Evolutionary conservation across 495 filamentous ascomycete genomes (phyloP).

Genomic region (Penicillium egyptiacum): DNA sequence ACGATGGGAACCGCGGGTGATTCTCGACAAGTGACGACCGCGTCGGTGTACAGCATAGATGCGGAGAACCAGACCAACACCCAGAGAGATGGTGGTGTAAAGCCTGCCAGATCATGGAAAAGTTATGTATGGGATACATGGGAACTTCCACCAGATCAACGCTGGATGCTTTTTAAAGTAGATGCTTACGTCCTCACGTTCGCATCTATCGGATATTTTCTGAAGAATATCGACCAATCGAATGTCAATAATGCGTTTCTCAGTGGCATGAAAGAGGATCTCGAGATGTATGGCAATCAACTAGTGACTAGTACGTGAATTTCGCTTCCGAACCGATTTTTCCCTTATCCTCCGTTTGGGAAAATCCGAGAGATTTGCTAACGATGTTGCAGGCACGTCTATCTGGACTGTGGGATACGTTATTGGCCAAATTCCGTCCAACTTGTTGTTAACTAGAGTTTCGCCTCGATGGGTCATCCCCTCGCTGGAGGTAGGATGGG

Average conservation of each 20-base stretch:
- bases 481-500: slow-evolving; percentile 49
- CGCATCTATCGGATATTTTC: slow-evolving; percentile 51
- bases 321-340: background rate
- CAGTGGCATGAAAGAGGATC: slow-evolving; percentile 44
- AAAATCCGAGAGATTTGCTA: slow-evolving; percentile 30
- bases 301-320: slow-evolving; percentile 18
- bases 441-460: slow-evolving; percentile 51
- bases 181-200: slow-evolving; percentile 53
- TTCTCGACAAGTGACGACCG: background rate
- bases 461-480: slow-evolving; percentile 42
- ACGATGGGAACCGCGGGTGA: background rate
- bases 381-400: slow-evolving; percentile 37
- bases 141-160: slow-evolving; percentile 52
- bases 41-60: background rate
- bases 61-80: background rate
- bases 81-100: background rate
- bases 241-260: slow-evolving; percentile 54
- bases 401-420: slow-evolving; percentile 60
- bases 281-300: slow-evolving; percentile 22
- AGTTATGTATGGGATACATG: slow-evolving; percentile 54
- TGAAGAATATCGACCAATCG: slow-evolving; percentile 52
- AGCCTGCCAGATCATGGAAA: slow-evolving; percentile 26
- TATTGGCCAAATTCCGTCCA: slow-evolving; percentile 56
- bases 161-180: slow-evolving; percentile 56
- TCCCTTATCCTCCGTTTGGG: background rate